Evolutionary conservation across 108 stramenopile genomes (phyloP).

Genomic region (Craspedostauros australis): DNA sequence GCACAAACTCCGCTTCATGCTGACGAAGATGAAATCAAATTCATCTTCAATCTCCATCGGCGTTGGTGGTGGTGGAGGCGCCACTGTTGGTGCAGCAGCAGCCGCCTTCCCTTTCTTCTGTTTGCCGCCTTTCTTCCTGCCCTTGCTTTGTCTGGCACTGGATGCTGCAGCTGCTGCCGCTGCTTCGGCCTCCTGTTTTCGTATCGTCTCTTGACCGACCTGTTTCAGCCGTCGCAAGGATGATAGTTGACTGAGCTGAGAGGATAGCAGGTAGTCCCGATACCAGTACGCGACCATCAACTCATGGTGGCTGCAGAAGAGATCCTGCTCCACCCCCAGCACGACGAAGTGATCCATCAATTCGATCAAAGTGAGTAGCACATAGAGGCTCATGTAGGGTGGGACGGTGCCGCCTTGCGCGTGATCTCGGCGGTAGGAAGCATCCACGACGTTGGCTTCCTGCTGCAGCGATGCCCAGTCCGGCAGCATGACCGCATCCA

Average conservation of each 20-base stretch:
- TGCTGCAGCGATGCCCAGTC: conserved; percentile 58
- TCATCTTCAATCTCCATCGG: conserved; percentile 58
- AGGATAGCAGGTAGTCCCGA: conserved; percentile 66
- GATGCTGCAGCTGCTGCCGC: conserved; percentile 4
- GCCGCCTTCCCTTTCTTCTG: conserved; percentile 14
- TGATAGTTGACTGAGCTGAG: conserved; percentile 40
- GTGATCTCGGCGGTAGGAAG: conserved; percentile 29
- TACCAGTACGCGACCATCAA: conserved; percentile 69
- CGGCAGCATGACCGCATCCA: conserved; percentile 57
- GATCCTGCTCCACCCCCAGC: conserved; percentile 51
- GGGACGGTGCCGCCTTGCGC: conserved; percentile 20
- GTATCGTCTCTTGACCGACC: conserved; percentile 5
- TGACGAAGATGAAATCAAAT: conserved; percentile 39
- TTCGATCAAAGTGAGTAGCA: conserved; percentile 32
- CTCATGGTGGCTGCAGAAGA: conserved; percentile 57
- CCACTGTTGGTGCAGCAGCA: neutral
- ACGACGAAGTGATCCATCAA: conserved; percentile 69
- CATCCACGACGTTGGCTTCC: conserved; percentile 55
- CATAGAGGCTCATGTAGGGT: conserved; percentile 60
- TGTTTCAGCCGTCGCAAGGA: conserved; percentile 26
- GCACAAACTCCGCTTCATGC: conserved; percentile 51
- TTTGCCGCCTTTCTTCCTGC: conserved; percentile 32
- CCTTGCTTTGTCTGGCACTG: conserved; percentile 12
- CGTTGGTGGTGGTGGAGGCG: neutral
- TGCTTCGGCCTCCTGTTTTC: conserved; percentile 8